phyloP scores from a whole-genome alignment of 2,329 filamentous ascomycete species.

The Calonectria multiphialidica region DNA sequence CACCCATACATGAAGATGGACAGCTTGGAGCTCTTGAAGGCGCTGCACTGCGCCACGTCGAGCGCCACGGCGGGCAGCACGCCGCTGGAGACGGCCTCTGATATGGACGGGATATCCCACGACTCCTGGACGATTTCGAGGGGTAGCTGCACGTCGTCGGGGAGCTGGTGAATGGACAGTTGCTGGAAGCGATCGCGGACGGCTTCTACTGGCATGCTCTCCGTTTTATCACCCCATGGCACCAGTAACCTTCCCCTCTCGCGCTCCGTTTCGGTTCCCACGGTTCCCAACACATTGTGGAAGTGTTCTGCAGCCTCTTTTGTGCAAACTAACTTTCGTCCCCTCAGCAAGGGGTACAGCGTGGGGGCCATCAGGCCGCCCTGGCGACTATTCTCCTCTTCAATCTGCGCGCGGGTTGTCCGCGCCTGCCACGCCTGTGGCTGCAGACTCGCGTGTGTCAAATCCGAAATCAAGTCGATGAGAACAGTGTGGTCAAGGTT shows the following conservation, averaged over 20 bases:
- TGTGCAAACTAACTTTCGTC: slow-evolving; percentile 52
- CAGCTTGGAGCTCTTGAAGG: slow-evolving; percentile 52
- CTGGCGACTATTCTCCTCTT: slow-evolving; percentile 46
- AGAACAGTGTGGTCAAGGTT: slow-evolving; percentile 58
- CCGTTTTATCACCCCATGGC: slow-evolving; percentile 39
- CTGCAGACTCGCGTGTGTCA: slow-evolving; percentile 51
- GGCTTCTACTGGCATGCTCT: slow-evolving; percentile 19
- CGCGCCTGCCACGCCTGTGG: slow-evolving; percentile 49
- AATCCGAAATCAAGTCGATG: slow-evolving; percentile 55
- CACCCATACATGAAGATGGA: slow-evolving; percentile 56
- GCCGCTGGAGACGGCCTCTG: slow-evolving; percentile 38
- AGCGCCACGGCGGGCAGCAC: slow-evolving; percentile 49
- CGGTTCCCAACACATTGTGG: slow-evolving; percentile 49
- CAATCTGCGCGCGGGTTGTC: slow-evolving; percentile 49
- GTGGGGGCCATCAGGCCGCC: slow-evolving; percentile 49
- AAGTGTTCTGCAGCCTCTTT: slow-evolving; percentile 54
- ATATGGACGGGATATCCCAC: slow-evolving; percentile 45
- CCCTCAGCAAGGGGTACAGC: slow-evolving; percentile 51
- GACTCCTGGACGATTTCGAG: slow-evolving; percentile 45
- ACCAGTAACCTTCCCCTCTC: slow-evolving; percentile 51
- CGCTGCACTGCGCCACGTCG: slow-evolving; percentile 47
- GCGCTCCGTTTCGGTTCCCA: slow-evolving; percentile 53
- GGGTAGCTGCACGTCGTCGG: slow-evolving; percentile 49
- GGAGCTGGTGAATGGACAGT: slow-evolving; percentile 49
- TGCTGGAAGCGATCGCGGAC: slow-evolving; percentile 45